Conservation (phyloP, 2,329 filamentous ascomycete species). For the Pseudocercospora fuligena region DNA sequence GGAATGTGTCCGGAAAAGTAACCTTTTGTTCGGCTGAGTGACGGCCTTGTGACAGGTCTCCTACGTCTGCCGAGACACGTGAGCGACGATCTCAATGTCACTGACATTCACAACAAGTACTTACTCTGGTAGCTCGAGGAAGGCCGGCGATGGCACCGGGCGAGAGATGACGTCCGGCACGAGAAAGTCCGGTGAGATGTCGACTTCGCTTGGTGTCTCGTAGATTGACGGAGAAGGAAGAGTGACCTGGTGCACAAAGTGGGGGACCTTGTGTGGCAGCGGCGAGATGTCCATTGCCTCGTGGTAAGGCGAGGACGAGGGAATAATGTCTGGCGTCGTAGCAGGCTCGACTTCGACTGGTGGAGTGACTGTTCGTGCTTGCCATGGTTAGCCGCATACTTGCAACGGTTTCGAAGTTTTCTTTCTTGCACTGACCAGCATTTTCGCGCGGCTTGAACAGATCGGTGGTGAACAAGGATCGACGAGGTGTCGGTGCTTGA, state of each 20-base stretch:
- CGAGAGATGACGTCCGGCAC: conserved; percentile 34
- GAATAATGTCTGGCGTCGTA: conserved; percentile 77
- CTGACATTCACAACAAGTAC: conserved; percentile 17
- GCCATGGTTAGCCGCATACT: conserved; percentile 32
- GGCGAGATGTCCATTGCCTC: conserved; percentile 95
- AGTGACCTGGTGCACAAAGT: conserved; percentile 63
- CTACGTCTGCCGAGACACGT: conserved; percentile 36
- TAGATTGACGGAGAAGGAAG: conserved; percentile 74
- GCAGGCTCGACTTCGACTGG: conserved; percentile 66
- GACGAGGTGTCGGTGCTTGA: conserved; percentile 78
- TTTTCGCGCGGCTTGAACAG: conserved; percentile 59
- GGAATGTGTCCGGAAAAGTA: conserved; percentile 70
- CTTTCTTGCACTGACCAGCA: conserved; percentile 38
- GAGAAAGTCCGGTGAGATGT: conserved; percentile 39
- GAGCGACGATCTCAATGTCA: conserved; percentile 21
- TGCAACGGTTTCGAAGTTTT: conserved; percentile 14
- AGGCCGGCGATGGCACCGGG: conserved; percentile 27
- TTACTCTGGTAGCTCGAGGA: conserved; percentile 39
- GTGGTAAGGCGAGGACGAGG: conserved; percentile 78
- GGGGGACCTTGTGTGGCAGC: conserved; percentile 80
- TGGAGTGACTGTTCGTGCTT: conserved; percentile 51
- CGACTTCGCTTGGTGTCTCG: conserved; percentile 51
- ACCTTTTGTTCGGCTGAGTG: conserved; percentile 74
- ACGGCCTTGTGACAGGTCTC: conserved; percentile 66
- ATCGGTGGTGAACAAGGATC: conserved; percentile 80